Evolutionary conservation across 805 yeast species (phyloP).

Genomic region (Ogataea neopini): DNA sequence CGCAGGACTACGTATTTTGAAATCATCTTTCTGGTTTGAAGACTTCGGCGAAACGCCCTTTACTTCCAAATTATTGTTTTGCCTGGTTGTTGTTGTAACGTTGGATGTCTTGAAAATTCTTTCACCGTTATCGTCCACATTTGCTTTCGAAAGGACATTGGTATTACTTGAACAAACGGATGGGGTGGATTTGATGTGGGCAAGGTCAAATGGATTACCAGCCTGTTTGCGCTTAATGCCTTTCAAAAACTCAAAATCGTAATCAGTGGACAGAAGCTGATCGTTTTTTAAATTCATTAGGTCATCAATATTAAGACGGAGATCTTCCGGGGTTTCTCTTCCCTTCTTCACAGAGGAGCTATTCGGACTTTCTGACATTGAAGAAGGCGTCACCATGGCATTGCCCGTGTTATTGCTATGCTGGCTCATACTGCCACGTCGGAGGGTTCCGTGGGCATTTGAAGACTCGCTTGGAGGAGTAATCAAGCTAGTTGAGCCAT

Average conservation of each 20-base stretch:
- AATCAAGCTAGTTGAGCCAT: constrained; percentile 17
- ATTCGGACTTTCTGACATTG: constrained; percentile 27
- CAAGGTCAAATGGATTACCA: constrained; percentile 18
- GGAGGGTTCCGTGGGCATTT: constrained; percentile 3
- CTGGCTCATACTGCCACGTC: constrained; percentile 6
- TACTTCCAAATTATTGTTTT: too few relatives aligned
- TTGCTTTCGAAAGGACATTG: constrained; percentile 16
- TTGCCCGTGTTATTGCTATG: constrained; percentile 2
- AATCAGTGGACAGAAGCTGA: constrained; percentile 21
- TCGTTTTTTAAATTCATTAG: constrained; percentile 30
- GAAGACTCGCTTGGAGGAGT: constrained; percentile 30
- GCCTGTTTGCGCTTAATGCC: constrained; percentile 13
- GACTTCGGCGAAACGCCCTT: constrained; percentile 1
- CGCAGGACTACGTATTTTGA: background rate
- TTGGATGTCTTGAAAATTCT: background rate
- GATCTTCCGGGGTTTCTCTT: constrained; percentile 8
- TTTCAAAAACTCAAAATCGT: constrained; percentile 26
- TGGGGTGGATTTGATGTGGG: constrained; percentile 23
- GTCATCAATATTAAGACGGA: constrained; percentile 28
- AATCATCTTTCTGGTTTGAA: background rate
- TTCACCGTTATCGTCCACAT: background rate
- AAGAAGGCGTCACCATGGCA: constrained; percentile 25
- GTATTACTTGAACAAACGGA: constrained; percentile 26
- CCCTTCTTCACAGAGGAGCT: constrained; percentile 7
- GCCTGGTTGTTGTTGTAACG: background rate